Evolutionary conservation across 129 eudicot genomes (phyloP).

Genomic region (Daucus carota): DH1_v3.0 NC_030382.2:34681001-34681500

Average conservation of each 20-base stretch:
- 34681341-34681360: not conserved
- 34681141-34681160: not conserved
- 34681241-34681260: not conserved
- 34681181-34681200: not conserved
- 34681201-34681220: not conserved
- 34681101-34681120: not conserved
- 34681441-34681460: not conserved
- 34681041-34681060: not conserved
- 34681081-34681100: not conserved
- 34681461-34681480: not conserved
- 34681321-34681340: not conserved
- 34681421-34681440: not conserved
- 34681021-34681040: not conserved
- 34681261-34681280: too few relatives aligned
- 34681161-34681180: not conserved
- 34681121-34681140: not conserved
- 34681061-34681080: not conserved
- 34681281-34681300: not conserved
- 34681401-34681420: not conserved
- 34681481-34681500: constrained; percentile 76
- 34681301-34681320: not conserved
- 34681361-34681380: not conserved
- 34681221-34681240: too few relatives aligned
- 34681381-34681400: not conserved
- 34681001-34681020: not conserved